Conservation (phyloP, 495 filamentous ascomycete genomes). For the Daldinia childiae region DNA sequence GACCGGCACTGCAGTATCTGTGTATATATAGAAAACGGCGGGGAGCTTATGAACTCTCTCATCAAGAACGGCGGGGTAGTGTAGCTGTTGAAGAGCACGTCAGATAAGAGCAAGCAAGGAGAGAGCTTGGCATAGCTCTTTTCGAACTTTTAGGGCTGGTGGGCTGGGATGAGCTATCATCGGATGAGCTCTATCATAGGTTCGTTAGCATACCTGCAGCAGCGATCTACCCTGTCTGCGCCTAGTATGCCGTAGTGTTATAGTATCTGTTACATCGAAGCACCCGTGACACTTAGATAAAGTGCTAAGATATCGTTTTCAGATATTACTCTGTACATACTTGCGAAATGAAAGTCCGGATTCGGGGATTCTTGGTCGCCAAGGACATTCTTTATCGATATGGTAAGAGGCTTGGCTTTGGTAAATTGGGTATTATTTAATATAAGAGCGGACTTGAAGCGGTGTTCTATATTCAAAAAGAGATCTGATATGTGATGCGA, state of each 20-base stretch:
- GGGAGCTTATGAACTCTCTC: conserved; percentile 30
- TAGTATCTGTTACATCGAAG: not conserved
- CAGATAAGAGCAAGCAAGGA: conserved; percentile 32
- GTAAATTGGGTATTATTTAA: too few species aligned
- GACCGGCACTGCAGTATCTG: conserved; percentile 3
- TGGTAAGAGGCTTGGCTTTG: not conserved
- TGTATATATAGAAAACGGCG: conserved; percentile 27
- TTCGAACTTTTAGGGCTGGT: conserved; percentile 26
- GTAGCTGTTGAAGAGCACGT: conserved; percentile 20
- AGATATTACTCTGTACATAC: not conserved
- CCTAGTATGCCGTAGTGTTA: conserved; percentile 16
- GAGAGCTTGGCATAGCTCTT: conserved; percentile 36
- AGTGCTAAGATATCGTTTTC: not conserved
- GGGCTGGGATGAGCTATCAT: conserved; percentile 34
- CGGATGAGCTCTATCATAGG: conserved; percentile 30
- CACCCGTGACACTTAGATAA: not conserved
- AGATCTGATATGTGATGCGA: too few species aligned
- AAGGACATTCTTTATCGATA: not conserved
- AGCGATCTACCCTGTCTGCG: not conserved
- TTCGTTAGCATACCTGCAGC: conserved; percentile 9
- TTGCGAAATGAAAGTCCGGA: not conserved
- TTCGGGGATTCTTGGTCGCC: not conserved
- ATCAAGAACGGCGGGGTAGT: conserved; percentile 27
- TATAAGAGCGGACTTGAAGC: too few species aligned
- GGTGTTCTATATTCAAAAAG: too few species aligned